A percentile compares a stretch with the other conserved stretches of the same genome.
Conservation (phyloP, 805 yeast genomes). For the Myxozyma geophila region DNA sequence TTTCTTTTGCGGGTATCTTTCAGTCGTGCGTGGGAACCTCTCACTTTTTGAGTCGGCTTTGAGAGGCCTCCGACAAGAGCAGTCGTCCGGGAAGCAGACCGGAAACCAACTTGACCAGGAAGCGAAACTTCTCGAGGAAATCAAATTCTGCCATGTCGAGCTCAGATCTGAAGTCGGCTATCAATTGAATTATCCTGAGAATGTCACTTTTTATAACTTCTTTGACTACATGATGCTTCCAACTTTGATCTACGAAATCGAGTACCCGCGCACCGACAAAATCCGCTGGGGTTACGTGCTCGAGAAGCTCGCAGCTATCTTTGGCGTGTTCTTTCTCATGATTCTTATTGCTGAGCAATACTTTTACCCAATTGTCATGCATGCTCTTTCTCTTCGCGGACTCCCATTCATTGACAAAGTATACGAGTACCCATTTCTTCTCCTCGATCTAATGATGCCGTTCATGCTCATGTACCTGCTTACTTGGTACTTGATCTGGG, state of each 20-base stretch:
- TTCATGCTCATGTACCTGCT: conserved; percentile 76
- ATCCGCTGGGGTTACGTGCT: conserved; percentile 72
- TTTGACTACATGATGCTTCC: conserved; percentile 88
- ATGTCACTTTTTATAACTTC: conserved; percentile 66
- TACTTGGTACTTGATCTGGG: conserved; percentile 92
- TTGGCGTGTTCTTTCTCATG: conserved; percentile 87
- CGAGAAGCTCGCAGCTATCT: conserved; percentile 74
- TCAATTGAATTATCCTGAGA: conserved; percentile 64
- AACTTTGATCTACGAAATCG: conserved; percentile 75
- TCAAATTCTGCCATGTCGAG: conserved; percentile 75
- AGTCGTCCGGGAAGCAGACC: conserved; percentile 3
- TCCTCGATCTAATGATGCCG: conserved; percentile 78
- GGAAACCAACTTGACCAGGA: conserved; percentile 41
- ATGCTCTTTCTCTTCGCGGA: conserved; percentile 59
- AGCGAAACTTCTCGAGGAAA: conserved; percentile 52
- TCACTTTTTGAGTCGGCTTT: conserved; percentile 54
- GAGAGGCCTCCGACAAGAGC: conserved; percentile 40
- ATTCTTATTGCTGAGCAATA: conserved; percentile 74
- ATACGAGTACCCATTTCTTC: conserved; percentile 58
- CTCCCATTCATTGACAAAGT: conserved; percentile 52
- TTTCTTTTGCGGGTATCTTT: conserved; percentile 87
- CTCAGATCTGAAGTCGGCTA: conserved; percentile 43
- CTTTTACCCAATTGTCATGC: conserved; percentile 72
- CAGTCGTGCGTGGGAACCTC: conserved; percentile 64
- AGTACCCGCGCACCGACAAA: conserved; percentile 73